Conservation (phyloP, 2,329 filamentous ascomycete genomes). For the Hypoxylon rubiginosum region DNA sequence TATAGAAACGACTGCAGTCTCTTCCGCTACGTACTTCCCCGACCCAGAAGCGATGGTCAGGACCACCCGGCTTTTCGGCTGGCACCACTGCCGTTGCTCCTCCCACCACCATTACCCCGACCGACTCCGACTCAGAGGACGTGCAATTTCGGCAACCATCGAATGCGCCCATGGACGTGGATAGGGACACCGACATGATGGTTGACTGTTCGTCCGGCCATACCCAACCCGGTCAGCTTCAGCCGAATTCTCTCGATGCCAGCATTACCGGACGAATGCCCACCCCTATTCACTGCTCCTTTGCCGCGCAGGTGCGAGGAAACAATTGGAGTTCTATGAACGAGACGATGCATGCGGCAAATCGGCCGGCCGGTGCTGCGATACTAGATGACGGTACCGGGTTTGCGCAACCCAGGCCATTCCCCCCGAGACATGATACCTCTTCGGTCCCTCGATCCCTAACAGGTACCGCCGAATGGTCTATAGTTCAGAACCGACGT, state of each 20-base stretch:
- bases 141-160: conserved; percentile 45
- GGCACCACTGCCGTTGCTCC: conserved; percentile 45
- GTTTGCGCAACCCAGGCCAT: conserved; percentile 47
- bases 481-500: conserved; percentile 65
- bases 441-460: conserved; percentile 64
- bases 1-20: conserved; percentile 69
- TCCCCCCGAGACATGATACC: conserved; percentile 56
- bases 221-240: conserved; percentile 51
- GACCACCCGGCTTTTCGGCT: conserved; percentile 47
- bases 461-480: conserved; percentile 63
- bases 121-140: conserved; percentile 58
- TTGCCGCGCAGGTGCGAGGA: conserved; percentile 68
- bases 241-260: conserved; percentile 51
- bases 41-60: conserved; percentile 54
- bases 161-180: conserved; percentile 50
- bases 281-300: conserved; percentile 71
- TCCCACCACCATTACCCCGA: conserved; percentile 55
- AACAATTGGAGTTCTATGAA: conserved; percentile 61
- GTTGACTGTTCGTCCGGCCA: conserved; percentile 53
- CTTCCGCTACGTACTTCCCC: conserved; percentile 65
- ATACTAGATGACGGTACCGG: conserved; percentile 53
- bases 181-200: conserved; percentile 67
- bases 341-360: conserved; percentile 49
- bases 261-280: conserved; percentile 64
- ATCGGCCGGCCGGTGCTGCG: conserved; percentile 57